Evolutionary conservation across 2,329 filamentous ascomycete species (phyloP).

Genomic region (Pseudogymnoascus pannorum): DNA sequence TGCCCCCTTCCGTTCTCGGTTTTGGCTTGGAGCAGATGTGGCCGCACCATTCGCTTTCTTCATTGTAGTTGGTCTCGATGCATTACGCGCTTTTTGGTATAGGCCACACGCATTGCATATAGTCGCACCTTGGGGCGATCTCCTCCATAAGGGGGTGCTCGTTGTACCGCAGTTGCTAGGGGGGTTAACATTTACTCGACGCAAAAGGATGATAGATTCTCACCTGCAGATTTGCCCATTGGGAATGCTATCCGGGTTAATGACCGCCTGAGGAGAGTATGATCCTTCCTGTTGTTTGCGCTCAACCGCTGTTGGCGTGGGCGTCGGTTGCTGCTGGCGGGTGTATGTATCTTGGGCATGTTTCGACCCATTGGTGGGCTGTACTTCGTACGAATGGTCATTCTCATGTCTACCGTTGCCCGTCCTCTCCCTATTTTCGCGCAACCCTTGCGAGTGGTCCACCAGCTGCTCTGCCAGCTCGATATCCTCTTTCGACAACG

Average conservation of each 20-base stretch:
- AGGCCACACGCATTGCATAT: conserved; percentile 98
- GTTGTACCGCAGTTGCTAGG: conserved; percentile 89
- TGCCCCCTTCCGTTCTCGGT: conserved; percentile 20
- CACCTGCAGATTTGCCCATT: conserved; percentile 67
- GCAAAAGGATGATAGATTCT: conserved; percentile 21
- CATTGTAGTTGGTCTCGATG: conserved; percentile 80
- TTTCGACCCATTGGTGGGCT: background rate
- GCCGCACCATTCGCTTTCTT: conserved; percentile 63
- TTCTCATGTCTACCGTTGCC: background rate
- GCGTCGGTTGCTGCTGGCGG: background rate
- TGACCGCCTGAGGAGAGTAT: conserved; percentile 4
- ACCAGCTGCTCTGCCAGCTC: conserved; percentile 22
- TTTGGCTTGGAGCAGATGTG: conserved; percentile 16
- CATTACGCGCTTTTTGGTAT: conserved; percentile 89
- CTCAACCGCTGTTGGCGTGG: background rate
- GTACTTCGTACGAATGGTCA: conserved; percentile 6
- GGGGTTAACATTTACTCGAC: conserved; percentile 21
- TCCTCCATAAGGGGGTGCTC: conserved; percentile 86
- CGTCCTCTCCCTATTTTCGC: conserved; percentile 1
- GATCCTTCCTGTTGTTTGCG: background rate
- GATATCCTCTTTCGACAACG: conserved; percentile 22
- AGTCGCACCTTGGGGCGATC: conserved; percentile 84
- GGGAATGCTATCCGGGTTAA: conserved; percentile 26
- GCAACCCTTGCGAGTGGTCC: conserved; percentile 18
- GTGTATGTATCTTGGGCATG: background rate